Evolutionary conservation across 331 rosid genomes (phyloP).

Genomic region (Rosa hybrid): DNA sequence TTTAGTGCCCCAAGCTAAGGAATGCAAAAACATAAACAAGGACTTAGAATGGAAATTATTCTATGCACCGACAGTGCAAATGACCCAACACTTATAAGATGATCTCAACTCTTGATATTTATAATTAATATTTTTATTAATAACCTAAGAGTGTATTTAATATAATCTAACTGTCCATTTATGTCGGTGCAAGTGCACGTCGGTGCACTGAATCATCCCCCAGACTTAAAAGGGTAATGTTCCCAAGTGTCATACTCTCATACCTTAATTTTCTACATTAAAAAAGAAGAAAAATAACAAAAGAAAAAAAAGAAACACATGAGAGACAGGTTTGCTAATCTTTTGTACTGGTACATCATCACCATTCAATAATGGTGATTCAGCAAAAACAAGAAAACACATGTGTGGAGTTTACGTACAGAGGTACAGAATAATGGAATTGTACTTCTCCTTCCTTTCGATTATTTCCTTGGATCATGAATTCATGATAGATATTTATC

Average conservation of each 20-base stretch:
- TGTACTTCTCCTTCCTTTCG: neutral
- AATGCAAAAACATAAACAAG: neutral
- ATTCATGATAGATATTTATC: neutral
- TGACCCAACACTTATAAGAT: too few relatives aligned
- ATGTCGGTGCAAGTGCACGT: too few relatives aligned
- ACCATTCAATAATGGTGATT: neutral
- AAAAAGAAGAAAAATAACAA: too few relatives aligned
- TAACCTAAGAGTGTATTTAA: too few relatives aligned
- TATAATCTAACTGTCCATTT: too few relatives aligned
- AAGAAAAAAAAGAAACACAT: neutral
- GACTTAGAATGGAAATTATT: neutral
- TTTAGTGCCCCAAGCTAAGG: neutral
- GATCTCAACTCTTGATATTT: too few relatives aligned
- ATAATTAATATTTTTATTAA: too few relatives aligned
- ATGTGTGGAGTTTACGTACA: constrained; percentile 5
- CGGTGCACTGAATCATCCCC: too few relatives aligned
- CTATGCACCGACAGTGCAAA: too few relatives aligned
- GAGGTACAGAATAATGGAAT: constrained; percentile 2
- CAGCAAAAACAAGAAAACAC: neutral
- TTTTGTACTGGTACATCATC: neutral
- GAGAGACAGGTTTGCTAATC: neutral
- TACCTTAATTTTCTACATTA: neutral
- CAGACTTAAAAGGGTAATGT: neutral
- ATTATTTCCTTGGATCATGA: neutral
- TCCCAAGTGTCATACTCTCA: neutral